These are phyloP conservation scores for Citrus sp. DNA, from an alignment of 345 rosid species.

Conservation along the genomic window DNA sequence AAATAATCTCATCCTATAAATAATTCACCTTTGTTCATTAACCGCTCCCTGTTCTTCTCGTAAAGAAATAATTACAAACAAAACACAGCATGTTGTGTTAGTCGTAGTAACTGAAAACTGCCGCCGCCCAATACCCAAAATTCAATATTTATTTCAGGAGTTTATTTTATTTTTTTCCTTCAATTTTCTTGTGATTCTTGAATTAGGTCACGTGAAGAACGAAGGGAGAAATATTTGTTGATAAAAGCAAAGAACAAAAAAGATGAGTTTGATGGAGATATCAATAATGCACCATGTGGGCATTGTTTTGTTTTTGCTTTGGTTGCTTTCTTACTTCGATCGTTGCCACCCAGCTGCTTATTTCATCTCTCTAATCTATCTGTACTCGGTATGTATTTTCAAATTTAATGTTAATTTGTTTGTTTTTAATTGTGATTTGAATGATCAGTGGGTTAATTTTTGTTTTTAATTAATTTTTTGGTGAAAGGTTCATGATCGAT, in stretches of 20 bases:
- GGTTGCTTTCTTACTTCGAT: conserved; percentile 61
- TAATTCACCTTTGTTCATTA: not conserved
- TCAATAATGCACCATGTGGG: conserved; percentile 72
- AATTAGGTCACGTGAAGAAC: not conserved
- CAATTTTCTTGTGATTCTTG: not conserved
- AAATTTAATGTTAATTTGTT: not conserved
- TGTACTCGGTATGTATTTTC: conserved; percentile 51
- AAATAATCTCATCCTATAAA: not conserved
- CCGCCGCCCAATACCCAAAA: not conserved
- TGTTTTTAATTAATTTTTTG: not conserved
- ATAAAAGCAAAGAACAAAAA: not conserved
- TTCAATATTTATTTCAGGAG: not conserved
- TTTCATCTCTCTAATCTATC: conserved; percentile 60
- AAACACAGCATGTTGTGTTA: too few species aligned
- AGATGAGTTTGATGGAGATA: conserved; percentile 43
- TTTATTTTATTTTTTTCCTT: not conserved
- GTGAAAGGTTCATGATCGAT: conserved; percentile 68
- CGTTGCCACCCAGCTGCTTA: conserved; percentile 49
- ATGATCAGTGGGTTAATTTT: not conserved
- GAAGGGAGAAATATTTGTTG: not conserved
- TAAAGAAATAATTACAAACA: not conserved
- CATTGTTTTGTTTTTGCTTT: conserved; percentile 56
- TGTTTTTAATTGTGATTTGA: not conserved
- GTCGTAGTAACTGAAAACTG: not conserved
- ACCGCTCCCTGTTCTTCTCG: not conserved